Evolutionary conservation across 2,329 filamentous ascomycete genomes (phyloP).

Genomic region (Beauveria sp.): DNA sequence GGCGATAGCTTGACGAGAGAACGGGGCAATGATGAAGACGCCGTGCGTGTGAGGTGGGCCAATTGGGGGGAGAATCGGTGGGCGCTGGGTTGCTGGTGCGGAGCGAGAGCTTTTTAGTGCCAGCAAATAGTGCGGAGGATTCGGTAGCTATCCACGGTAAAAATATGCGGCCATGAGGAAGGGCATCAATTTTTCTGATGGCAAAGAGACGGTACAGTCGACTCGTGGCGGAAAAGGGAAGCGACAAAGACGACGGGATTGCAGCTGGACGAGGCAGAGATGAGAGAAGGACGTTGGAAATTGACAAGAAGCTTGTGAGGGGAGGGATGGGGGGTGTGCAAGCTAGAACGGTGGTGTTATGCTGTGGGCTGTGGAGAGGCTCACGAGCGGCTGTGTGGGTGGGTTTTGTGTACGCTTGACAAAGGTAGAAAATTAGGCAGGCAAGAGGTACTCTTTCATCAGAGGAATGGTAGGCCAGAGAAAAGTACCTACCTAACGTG

Average conservation of each 20-base stretch:
- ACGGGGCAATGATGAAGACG: slow-evolving; percentile 6
- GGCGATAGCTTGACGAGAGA: neutral
- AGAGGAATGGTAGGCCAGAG: neutral
- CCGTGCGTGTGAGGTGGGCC: neutral
- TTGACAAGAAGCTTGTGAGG: too few species aligned
- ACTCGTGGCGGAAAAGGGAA: too few species aligned
- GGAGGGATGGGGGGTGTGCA: neutral
- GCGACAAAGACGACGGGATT: too few species aligned
- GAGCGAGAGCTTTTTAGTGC: slow-evolving; percentile 1
- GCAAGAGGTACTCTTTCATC: too few species aligned
- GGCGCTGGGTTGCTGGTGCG: slow-evolving; percentile 1
- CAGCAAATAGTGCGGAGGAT: neutral
- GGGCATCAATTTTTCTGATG: too few species aligned
- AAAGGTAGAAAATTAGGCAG: neutral
- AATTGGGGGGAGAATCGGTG: slow-evolving; percentile 10
- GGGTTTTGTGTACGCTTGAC: neutral
- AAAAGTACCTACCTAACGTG: neutral
- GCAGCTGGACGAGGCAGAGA: too few species aligned
- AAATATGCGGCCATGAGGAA: neutral
- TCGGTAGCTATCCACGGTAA: neutral
- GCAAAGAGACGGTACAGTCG: neutral
- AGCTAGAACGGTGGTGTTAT: neutral
- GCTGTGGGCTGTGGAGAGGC: neutral
- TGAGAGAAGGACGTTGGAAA: neutral
- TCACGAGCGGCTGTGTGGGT: neutral